Evolutionary conservation across 257 asterid genomes (phyloP), one percentile per base, ranked within the genome.

Genomic region (Fraxinus cuspidata): DNA sequence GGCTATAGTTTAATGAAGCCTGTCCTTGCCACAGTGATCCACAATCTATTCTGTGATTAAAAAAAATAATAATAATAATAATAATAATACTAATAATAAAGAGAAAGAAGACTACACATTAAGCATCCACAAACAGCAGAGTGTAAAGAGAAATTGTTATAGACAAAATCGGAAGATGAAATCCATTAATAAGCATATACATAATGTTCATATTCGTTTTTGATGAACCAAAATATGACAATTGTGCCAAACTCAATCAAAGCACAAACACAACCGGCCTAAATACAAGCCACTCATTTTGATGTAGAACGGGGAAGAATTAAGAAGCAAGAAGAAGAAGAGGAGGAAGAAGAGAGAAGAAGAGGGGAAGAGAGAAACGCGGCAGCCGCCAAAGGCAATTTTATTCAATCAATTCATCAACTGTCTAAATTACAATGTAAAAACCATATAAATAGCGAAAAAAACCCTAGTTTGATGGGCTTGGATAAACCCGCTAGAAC

Each of bases 31-130:
- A 77, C 56, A 60, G 84, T 75, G 74, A 78, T 81, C 83, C 69
- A 81, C 82, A 77, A 72, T 82, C 81, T 78, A 78, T 71, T 79
- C 97, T 94, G 93, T 72, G 71, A 77, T 79, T 56, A 28, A 84
- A 75, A 28, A 28, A 28, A 32, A 4, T 3, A 32, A 32, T 3
- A 4, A 4, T 66, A 76, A 19, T 15, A 73, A 29, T n/a, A n/a
- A n/a, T n/a, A n/a, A n/a, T n/a, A n/a, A n/a, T n/a, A n/a, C n/a
- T 29, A 29, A 29, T 29, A 29, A 29, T 1, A 35, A 9, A 74
- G 53, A 35, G 78, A 19, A 47, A 47, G 64, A 66, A 15, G 47
- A 35, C 27, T 40, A 34, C 27, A 47, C 53, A 68, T 76, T 80
- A 76, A 81, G 69, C 29, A 35, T 35, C 27, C 2, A 27, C 71